Percentiles rank a stretch among this genome's conserved stretches.
Conservation (phyloP, 768 basidiomycete genomes). For the Cytidiella melzeri region DNA sequence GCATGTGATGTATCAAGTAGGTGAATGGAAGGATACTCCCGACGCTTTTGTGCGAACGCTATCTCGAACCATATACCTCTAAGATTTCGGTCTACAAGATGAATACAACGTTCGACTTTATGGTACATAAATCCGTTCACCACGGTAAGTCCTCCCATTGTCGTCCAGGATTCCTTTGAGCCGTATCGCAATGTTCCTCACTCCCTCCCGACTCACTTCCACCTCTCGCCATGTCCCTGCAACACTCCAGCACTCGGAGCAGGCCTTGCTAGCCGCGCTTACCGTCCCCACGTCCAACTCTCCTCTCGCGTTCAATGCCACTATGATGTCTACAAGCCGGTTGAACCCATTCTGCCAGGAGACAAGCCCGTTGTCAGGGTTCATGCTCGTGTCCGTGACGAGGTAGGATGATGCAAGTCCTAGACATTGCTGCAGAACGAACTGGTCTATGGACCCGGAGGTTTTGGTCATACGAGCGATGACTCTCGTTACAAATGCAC, state of each 20-base stretch:
- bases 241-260: conserved; percentile 78
- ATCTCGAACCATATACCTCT: too few relatives aligned
- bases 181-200: conserved; percentile 54
- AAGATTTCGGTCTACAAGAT: too few relatives aligned
- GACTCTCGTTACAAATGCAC: conserved; percentile 48
- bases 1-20: too few relatives aligned
- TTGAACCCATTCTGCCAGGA: conserved; percentile 67
- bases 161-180: conserved; percentile 52
- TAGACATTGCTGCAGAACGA: conserved; percentile 54
- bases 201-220: conserved; percentile 55
- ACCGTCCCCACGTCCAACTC: conserved; percentile 77
- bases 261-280: conserved; percentile 60
- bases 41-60: too few relatives aligned
- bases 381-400: conserved; percentile 65
- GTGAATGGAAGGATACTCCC: too few relatives aligned
- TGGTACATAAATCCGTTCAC: conserved; percentile 32
- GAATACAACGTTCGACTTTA: too few relatives aligned
- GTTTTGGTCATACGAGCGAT: conserved; percentile 46
- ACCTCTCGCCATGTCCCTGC: conserved; percentile 65
- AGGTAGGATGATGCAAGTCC: conserved; percentile 74
- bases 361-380: conserved; percentile 45
- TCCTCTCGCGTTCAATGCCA: conserved; percentile 58
- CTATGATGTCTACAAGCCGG: conserved; percentile 63
- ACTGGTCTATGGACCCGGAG: conserved; percentile 51
- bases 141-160: conserved; percentile 41